Evolutionary conservation across 2,329 filamentous ascomycete genomes (phyloP).

Genomic region (Cladosporium sphaerospermum): DNA sequence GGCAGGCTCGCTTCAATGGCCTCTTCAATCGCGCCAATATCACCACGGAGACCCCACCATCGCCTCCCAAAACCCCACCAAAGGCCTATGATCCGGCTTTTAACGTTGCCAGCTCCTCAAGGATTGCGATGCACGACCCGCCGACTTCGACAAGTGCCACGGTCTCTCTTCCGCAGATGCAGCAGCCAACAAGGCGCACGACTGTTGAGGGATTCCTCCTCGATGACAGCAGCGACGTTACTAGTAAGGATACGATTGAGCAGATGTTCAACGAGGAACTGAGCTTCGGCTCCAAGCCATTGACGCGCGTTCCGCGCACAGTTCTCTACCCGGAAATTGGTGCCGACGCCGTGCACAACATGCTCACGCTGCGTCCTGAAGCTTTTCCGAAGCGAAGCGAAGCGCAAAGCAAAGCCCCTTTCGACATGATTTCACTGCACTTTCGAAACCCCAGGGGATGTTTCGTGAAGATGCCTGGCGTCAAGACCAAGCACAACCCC

Average conservation of each 20-base stretch:
- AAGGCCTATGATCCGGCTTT: constrained; percentile 42
- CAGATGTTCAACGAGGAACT: constrained; percentile 39
- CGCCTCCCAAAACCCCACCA: constrained; percentile 34
- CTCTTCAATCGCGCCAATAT: constrained; percentile 60
- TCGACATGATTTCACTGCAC: constrained; percentile 10
- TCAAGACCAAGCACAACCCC: constrained; percentile 20
- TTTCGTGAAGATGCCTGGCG: constrained; percentile 24
- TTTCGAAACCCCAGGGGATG: constrained; percentile 17
- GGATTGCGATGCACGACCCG: constrained; percentile 61
- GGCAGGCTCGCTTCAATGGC: constrained; percentile 81
- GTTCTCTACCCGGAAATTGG: constrained; percentile 16
- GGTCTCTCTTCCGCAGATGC: constrained; percentile 57
- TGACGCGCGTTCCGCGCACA: constrained; percentile 24
- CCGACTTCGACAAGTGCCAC: constrained; percentile 52
- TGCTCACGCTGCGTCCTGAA: constrained; percentile 16
- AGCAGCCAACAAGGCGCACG: neutral
- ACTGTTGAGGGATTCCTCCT: constrained; percentile 21
- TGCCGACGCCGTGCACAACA: constrained; percentile 14
- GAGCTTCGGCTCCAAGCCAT: constrained; percentile 43
- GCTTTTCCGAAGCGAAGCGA: constrained; percentile 15
- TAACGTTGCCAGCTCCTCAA: constrained; percentile 55
- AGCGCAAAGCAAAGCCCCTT: neutral
- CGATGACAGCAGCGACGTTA: constrained; percentile 28
- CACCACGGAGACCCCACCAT: constrained; percentile 33
- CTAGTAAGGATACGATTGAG: constrained; percentile 37